Evolutionary conservation across 2,329 filamentous ascomycete species (phyloP).

Genomic region (Anthostomella pinea): DNA sequence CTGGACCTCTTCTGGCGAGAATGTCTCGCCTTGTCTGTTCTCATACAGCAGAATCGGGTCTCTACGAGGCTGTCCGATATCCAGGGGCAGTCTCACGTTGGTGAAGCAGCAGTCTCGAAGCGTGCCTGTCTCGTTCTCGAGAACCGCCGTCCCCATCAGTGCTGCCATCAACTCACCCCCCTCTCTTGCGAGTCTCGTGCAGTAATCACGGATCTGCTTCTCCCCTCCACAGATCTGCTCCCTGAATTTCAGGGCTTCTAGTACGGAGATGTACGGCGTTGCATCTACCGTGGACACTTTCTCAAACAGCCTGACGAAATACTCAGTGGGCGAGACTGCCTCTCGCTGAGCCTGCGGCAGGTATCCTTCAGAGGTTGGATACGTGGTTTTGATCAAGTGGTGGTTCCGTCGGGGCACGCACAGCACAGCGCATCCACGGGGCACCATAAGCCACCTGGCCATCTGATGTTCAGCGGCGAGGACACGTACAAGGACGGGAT

Average conservation of each 20-base stretch:
- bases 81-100: conserved; percentile 60
- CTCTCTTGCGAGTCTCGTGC: conserved; percentile 48
- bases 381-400: conserved; percentile 59
- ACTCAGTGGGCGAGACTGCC: conserved; percentile 36
- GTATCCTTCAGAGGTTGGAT: conserved; percentile 70
- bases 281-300: conserved; percentile 66
- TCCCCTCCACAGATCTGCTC: conserved; percentile 62
- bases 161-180: conserved; percentile 55
- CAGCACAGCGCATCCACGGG: conserved; percentile 67
- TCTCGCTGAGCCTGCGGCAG: conserved; percentile 35
- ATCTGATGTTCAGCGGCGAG: conserved; percentile 11
- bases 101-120: conserved; percentile 57
- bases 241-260: conserved; percentile 62
- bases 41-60: not conserved
- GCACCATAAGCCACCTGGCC: conserved; percentile 67
- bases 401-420: conserved; percentile 68
- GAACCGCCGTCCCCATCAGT: conserved; percentile 59
- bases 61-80: conserved; percentile 10
- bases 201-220: conserved; percentile 57
- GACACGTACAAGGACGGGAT: not conserved
- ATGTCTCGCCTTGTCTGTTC: conserved; percentile 7
- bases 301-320: conserved; percentile 62
- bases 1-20: conserved; percentile 19
- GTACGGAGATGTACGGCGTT: conserved; percentile 59
- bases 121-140: conserved; percentile 52